A percentile compares a stretch with the other conserved stretches of the same genome.
Evolutionary conservation across 192 early-diverging fungal genomes (phyloP).

Genomic region (Entomortierella chlamydospora): DNA sequence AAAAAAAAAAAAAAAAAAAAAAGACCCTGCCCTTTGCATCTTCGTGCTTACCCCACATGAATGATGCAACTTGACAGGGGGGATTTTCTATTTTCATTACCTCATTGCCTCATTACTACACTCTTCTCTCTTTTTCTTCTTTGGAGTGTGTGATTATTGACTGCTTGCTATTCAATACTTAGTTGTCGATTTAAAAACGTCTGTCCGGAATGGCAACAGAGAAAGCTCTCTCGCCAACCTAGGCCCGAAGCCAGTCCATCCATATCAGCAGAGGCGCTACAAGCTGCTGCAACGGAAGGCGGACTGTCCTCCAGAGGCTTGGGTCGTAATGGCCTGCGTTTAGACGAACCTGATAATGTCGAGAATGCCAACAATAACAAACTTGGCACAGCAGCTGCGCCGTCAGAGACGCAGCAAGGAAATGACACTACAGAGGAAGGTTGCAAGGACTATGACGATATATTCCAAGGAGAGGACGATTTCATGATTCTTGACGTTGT

Average conservation of each 20-base stretch:
- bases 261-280: constrained; percentile 17
- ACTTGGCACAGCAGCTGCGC: constrained; percentile 5
- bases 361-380: not conserved
- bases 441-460: constrained; percentile 34
- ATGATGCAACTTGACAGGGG: not conserved
- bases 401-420: not conserved
- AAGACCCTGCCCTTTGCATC: too few relatives aligned
- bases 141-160: not conserved
- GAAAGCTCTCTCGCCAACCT: constrained; percentile 15
- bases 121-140: not conserved
- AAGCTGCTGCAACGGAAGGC: constrained; percentile 27
- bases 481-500: constrained; percentile 57
- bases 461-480: constrained; percentile 44
- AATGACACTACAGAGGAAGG: not conserved
- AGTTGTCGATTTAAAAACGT: constrained; percentile 52
- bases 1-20: too few relatives aligned
- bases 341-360: not conserved
- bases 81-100: constrained; percentile 21
- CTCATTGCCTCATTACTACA: not conserved
- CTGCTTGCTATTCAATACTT: constrained; percentile 10
- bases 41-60: not conserved
- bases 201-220: constrained; percentile 50
- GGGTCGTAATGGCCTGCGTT: constrained; percentile 14
- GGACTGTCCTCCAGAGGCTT: constrained; percentile 32
- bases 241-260: not conserved